A percentile compares a stretch with the other conserved stretches of the same genome.
Evolutionary conservation across 345 rosid species (phyloP).

Genomic region (Lepidium didymum): DNA sequence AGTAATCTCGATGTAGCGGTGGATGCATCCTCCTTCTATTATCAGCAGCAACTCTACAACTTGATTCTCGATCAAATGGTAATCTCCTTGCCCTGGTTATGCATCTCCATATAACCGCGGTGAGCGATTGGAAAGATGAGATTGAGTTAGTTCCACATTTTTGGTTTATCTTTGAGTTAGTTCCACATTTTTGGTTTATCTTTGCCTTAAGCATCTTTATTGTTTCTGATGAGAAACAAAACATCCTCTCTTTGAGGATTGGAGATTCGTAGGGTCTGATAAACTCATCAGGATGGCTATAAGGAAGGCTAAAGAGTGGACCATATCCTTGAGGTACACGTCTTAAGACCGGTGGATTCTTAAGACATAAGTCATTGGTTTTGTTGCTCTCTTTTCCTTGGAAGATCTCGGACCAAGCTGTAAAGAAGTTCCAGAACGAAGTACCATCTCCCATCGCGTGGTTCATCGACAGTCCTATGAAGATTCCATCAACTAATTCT

Average conservation of each 20-base stretch:
- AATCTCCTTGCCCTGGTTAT: conserved; percentile 41
- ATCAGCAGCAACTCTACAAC: conserved; percentile 44
- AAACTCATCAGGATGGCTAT: conserved; percentile 39
- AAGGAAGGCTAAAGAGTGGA: conserved; percentile 43
- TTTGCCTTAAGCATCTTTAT: conserved; percentile 41
- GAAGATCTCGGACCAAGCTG: conserved; percentile 54
- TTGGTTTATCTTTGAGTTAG: conserved; percentile 1
- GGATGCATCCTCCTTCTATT: conserved; percentile 55
- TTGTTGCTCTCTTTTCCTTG: conserved; percentile 25
- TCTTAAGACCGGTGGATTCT: conserved; percentile 37
- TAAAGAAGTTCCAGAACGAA: conserved; percentile 71
- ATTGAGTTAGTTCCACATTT: conserved; percentile 6
- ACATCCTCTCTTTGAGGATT: conserved; percentile 44
- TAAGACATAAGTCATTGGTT: conserved; percentile 8
- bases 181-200: conserved; percentile 39
- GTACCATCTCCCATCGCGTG: conserved; percentile 58
- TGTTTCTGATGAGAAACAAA: conserved; percentile 53
- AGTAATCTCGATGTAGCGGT: conserved; percentile 39
- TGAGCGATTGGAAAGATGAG: conserved; percentile 66
- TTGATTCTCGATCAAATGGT: conserved; percentile 29
- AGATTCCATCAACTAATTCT: conserved; percentile 56
- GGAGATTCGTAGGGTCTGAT: conserved; percentile 40
- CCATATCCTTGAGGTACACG: conserved; percentile 51
- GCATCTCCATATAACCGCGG: conserved; percentile 59
- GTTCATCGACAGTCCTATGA: conserved; percentile 60